These are phyloP conservation scores for Blumeriella jaapii DNA, from an alignment of 2,329 filamentous ascomycete genomes.

Conservation along the genomic window DNA sequence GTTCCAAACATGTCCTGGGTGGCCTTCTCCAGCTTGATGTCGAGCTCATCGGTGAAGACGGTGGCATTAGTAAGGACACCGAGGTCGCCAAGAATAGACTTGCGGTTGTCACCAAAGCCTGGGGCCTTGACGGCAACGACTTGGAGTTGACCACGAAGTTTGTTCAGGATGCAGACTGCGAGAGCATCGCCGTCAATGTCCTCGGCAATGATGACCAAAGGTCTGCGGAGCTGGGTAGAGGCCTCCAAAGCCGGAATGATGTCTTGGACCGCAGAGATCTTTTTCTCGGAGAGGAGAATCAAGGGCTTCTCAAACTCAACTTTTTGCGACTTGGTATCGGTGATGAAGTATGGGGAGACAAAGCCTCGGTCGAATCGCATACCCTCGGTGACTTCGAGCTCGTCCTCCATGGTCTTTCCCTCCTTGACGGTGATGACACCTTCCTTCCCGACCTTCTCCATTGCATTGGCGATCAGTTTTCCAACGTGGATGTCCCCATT, in stretches of 20 bases:
- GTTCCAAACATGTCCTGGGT: conserved; percentile 93
- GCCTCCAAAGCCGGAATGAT: conserved; percentile 97
- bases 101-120: conserved; percentile 99
- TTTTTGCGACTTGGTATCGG: conserved; percentile 96
- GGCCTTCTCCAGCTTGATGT: conserved; percentile 98
- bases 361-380: conserved; percentile 99
- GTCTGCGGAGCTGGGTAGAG: conserved; percentile 88
- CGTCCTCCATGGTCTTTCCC: conserved; percentile 95
- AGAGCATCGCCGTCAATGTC: conserved; percentile 98
- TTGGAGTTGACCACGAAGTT: conserved; percentile 98
- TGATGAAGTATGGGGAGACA: conserved; percentile 99
- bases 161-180: conserved; percentile 98
- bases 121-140: conserved; percentile 98
- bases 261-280: conserved; percentile 98
- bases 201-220: conserved; percentile 96
- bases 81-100: conserved; percentile 96
- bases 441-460: conserved; percentile 99
- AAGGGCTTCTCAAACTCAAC: conserved; percentile 99
- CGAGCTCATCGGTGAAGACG: conserved; percentile 96
- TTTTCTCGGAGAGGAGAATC: conserved; percentile 98
- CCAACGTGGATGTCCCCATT: conserved; percentile 95
- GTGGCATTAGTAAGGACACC: conserved; percentile 92
- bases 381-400: conserved; percentile 97
- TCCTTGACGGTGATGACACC: conserved; percentile 99
- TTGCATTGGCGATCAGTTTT: conserved; percentile 90